Base-by-base conservation (phyloP, 2,329 filamentous ascomycete genomes). In the Phoma sp. region DNA sequence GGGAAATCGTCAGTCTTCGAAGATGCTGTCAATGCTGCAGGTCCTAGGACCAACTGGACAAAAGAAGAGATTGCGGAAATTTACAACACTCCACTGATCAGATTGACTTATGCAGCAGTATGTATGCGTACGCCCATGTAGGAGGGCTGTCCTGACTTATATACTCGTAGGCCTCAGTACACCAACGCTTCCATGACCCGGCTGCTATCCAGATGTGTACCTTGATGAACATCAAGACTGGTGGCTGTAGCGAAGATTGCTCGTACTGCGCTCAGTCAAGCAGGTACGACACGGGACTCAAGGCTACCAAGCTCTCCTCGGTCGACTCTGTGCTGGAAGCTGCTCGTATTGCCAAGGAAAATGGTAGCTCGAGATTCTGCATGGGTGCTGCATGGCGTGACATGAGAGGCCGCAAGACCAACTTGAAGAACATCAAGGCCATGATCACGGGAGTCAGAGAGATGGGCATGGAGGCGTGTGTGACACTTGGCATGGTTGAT, bases 321-420 rank as follows among this genome's bases (percentile, higher is more conserved):
- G 91, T 96, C 49, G 89, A 95, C 53, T 86, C 89, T 0, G 92
- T 96, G 1, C 85, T 96, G 23, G 85, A 83, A 33, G 90, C 90
- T 2, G 92, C 92, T 1, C 85, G 86, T 32, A 84, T 85, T 29
- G 92, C 92, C 56, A 90, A 89, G 68, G 86, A 85, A 51, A 95
- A 95, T 61, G 92, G 92, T 44, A 92, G 89, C 78, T 96, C 91
- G 7, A 86, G 92, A 2, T 96, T 96, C 82, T 96, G 92, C 78
- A 96, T 96, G 91, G 92, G 92, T 7, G 92, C 92, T 3, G 92
- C 92, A 0, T 96, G 92, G 92, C 82, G 92, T 33, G 92, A 96
- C 75, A 96, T 96, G 92, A 88, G 90, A 11, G 92, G 92, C 14
- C 89, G 92, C 61, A 95, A 93, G 77, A 91, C 89, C 39, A 88